Base-by-base conservation (phyloP, 2,329 filamentous ascomycete genomes). In the Penicillium sp. region DNA sequence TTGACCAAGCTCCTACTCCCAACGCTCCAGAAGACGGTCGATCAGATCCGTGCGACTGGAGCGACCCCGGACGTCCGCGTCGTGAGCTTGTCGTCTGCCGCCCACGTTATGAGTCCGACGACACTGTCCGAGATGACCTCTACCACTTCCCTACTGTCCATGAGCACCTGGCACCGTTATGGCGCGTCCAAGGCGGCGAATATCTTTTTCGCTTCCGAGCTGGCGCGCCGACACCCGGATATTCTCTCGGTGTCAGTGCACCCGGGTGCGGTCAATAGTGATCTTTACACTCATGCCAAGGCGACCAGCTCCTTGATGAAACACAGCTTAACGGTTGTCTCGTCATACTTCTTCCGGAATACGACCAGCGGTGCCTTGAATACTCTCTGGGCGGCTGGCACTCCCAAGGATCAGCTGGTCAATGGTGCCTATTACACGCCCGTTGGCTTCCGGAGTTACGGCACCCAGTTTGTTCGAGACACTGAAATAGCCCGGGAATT, bases 141-240 rank as follows among this genome's bases (percentile, higher is more conserved):
- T 7, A 75, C 73, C 0, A 52, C 66, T 2, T 62, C 64, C 1
- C 67, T 78, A 1, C 57, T 75, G 21, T 55, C 56, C 0, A 53
- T 64, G 4, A 75, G 72, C 29, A 73, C 76, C 3, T 79, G 75
- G 72, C 65, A 69, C 2, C 77, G 79, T 1, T 84, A 83, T 59
- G 77, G 72, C 8, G 76, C 78, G n/a, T 79, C 76, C 54, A 83
- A 81, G 59, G 69, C 77, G 2, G 78, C 78, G 1, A 79, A 77
- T 52, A 72, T 81, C n/a, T 62, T 80, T 5, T 76, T 75, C 24
- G 74, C 76, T 0, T 65, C 68, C 0, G 75, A 79, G 53, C 56
- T 81, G 1, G 72, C 73, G 2, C 67, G 72, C 1, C 70, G 73
- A 0, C 68, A 76, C 34, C 66, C 66, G 3, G 61, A 67, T 1